These are phyloP conservation scores for Naganishia antarctica DNA, from an alignment of 768 basidiomycete genomes.

Conservation along the genomic window DNA sequence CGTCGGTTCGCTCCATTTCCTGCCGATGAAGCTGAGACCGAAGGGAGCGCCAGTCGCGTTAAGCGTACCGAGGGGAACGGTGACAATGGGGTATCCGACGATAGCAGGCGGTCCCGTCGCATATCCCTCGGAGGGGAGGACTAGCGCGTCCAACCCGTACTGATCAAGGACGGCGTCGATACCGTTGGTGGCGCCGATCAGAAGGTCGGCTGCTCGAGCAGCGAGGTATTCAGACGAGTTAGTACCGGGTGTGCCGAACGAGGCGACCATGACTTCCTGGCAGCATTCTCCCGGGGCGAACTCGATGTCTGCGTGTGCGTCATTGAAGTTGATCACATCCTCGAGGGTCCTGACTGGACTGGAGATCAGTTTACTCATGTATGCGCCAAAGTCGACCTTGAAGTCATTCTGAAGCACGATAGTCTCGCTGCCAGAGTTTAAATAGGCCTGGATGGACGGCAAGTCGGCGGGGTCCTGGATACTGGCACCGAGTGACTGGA, in stretches of 20 bases:
- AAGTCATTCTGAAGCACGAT: conserved; percentile 32
- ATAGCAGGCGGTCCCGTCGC: conserved; percentile 30
- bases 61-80: conserved; percentile 24
- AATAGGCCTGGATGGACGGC: conserved; percentile 28
- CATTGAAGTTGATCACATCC: conserved; percentile 41
- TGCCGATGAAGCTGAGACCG: conserved; percentile 34
- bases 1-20: conserved; percentile 31
- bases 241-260: conserved; percentile 30
- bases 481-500: conserved; percentile 28
- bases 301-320: conserved; percentile 35
- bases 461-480: conserved; percentile 31
- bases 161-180: conserved; percentile 33
- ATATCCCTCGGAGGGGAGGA: conserved; percentile 35
- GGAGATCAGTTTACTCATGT: conserved; percentile 29
- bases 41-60: conserved; percentile 32
- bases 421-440: conserved; percentile 27
- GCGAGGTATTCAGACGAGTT: conserved; percentile 29
- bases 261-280: conserved; percentile 34
- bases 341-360: conserved; percentile 15
- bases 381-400: conserved; percentile 36
- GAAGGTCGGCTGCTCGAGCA: conserved; percentile 28
- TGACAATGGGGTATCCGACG: too few species aligned
- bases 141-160: conserved; percentile 35
- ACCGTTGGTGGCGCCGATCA: conserved; percentile 31
- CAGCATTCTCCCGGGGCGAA: conserved; percentile 40